phyloP scores from a whole-genome alignment of 495 filamentous ascomycete species.

The Rhypophila decipiens region DNA sequence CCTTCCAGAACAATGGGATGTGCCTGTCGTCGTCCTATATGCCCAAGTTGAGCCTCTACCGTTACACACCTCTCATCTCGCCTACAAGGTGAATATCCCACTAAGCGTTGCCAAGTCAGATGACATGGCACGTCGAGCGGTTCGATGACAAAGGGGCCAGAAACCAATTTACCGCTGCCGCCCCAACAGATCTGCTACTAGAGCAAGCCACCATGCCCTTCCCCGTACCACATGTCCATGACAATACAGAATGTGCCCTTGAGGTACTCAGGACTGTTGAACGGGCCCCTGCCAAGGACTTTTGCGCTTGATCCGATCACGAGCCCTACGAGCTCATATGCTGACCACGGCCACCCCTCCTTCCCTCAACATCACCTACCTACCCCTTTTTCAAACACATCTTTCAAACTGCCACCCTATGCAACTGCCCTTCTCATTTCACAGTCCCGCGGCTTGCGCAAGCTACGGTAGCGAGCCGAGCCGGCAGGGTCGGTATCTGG shows the following conservation, averaged over 20 bases:
- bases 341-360: constrained; percentile 1
- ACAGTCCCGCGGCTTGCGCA: background rate
- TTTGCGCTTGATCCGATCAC: constrained; percentile 1
- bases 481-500: too few species aligned
- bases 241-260: too few species aligned
- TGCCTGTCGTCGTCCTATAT: too few species aligned
- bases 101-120: background rate
- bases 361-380: background rate
- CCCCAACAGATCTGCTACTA: background rate
- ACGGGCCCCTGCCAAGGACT: constrained; percentile 4
- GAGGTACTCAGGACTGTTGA: background rate
- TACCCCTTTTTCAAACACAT: background rate
- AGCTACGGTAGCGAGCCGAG: too few species aligned
- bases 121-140: background rate
- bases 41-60: too few species aligned
- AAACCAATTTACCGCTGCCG: background rate
- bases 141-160: background rate
- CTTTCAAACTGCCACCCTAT: background rate
- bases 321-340: too few species aligned
- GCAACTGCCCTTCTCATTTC: background rate
- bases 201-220: background rate
- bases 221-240: background rate
- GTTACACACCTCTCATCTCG: too few species aligned
- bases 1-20: too few species aligned
- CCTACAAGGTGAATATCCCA: background rate